Evolutionary conservation across 441 rosid species (phyloP).

Genomic region (Francoa sonchifolia): DNA sequence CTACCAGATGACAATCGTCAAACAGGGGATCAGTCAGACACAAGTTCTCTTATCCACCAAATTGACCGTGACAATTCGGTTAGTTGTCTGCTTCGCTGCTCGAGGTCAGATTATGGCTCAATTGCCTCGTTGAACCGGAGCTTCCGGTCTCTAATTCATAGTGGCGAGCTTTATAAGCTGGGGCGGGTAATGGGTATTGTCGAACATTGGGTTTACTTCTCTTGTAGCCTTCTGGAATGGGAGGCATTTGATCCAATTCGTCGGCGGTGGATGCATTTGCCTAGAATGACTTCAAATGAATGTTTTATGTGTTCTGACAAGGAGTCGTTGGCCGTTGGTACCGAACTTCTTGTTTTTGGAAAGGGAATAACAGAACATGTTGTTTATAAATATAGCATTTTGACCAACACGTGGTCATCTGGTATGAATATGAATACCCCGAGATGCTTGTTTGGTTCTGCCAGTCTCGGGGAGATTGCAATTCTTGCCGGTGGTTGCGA

Average conservation of each 20-base stretch:
- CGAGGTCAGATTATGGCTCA: conserved; percentile 56
- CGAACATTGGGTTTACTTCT: conserved; percentile 75
- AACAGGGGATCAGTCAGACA: conserved; percentile 18
- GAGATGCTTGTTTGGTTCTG: conserved; percentile 73
- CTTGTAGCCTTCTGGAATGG: conserved; percentile 58
- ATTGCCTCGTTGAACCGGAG: conserved; percentile 38
- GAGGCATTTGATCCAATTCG: conserved; percentile 59
- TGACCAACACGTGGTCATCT: conserved; percentile 50
- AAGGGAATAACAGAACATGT: conserved; percentile 41
- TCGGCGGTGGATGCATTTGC: conserved; percentile 54
- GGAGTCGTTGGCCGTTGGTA: conserved; percentile 76
- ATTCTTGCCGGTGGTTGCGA: conserved; percentile 80
- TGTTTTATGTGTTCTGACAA: conserved; percentile 59
- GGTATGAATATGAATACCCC: conserved; percentile 58
- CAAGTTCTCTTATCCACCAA: conserved; percentile 37
- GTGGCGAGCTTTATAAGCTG: conserved; percentile 52
- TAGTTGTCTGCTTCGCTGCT: conserved; percentile 47
- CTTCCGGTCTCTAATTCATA: conserved; percentile 35
- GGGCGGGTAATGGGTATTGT: conserved; percentile 37
- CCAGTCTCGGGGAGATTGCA: conserved; percentile 52
- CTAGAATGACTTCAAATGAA: conserved; percentile 45
- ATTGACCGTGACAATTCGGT: conserved; percentile 51
- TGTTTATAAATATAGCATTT: conserved; percentile 47
- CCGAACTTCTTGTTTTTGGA: conserved; percentile 72
- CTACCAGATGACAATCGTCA: conserved; percentile 5